Conservation (phyloP, 768 basidiomycete genomes). For the Collybiopsis luxurians region DNA sequence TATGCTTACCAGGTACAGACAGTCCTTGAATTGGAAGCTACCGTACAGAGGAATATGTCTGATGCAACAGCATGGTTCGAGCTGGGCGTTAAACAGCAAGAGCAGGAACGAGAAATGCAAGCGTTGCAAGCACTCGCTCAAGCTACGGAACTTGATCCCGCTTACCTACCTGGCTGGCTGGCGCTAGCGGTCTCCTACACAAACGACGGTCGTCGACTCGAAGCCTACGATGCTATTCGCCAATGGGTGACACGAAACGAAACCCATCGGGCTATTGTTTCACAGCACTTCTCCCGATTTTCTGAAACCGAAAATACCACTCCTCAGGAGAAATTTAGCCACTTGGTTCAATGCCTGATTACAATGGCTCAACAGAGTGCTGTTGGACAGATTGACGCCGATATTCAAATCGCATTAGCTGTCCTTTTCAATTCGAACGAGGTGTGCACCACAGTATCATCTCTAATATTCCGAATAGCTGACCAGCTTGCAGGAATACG, state of each 20-base stretch:
- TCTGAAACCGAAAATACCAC: slow-evolving; percentile 26
- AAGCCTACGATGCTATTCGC: slow-evolving; percentile 78
- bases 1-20: slow-evolving; percentile 43
- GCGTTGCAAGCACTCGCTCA: slow-evolving; percentile 84
- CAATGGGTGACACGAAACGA: slow-evolving; percentile 75
- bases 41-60: slow-evolving; percentile 72
- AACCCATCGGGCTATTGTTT: slow-evolving; percentile 48
- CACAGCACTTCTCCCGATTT: slow-evolving; percentile 32
- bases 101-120: slow-evolving; percentile 91
- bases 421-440: slow-evolving; percentile 91
- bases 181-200: slow-evolving; percentile 89
- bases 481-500: slow-evolving; percentile 63
- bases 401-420: slow-evolving; percentile 93
- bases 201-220: slow-evolving; percentile 77
- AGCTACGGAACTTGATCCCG: slow-evolving; percentile 78
- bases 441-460: slow-evolving; percentile 39
- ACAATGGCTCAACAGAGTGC: slow-evolving; percentile 66
- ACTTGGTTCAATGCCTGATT: slow-evolving; percentile 77
- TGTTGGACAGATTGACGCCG: slow-evolving; percentile 75
- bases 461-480: background rate
- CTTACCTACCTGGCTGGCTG: slow-evolving; percentile 79
- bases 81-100: slow-evolving; percentile 95
- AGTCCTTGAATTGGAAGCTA: slow-evolving; percentile 86
- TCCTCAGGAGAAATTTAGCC: slow-evolving; percentile 39
- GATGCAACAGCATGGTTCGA: slow-evolving; percentile 83